Evolutionary conservation across 2,329 filamentous ascomycete genomes (phyloP).

Genomic region (Pseudocercospora musae): DNA sequence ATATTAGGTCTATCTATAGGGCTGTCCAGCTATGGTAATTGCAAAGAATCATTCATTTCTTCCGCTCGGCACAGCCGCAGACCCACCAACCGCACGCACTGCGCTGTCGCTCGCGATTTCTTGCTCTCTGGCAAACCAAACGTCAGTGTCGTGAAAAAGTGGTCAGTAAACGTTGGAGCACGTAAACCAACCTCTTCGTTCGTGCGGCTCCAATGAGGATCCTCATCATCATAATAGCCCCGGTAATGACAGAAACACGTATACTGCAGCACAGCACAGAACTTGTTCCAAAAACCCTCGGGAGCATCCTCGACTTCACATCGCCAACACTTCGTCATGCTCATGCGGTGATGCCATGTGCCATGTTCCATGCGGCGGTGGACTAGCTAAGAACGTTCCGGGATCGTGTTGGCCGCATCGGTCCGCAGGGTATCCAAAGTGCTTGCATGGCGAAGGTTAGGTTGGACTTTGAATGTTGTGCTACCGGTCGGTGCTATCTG

Average conservation of each 20-base stretch:
- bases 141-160: background rate
- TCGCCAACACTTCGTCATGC: slow-evolving; percentile 29
- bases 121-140: background rate
- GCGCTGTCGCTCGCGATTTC: background rate
- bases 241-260: slow-evolving; percentile 30
- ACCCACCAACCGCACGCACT: background rate
- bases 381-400: slow-evolving; percentile 21
- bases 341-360: slow-evolving; percentile 30
- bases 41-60: background rate
- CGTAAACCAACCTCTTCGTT: background rate
- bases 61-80: background rate
- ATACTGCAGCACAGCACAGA: slow-evolving; percentile 21
- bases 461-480: slow-evolving; percentile 7
- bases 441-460: slow-evolving; percentile 1
- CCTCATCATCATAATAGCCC: slow-evolving; percentile 25
- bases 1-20: background rate
- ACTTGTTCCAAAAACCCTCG: slow-evolving; percentile 6
- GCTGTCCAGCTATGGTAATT: background rate
- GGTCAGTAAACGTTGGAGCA: background rate
- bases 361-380: slow-evolving; percentile 23
- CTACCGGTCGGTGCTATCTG: slow-evolving; percentile 6
- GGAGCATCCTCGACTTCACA: slow-evolving; percentile 21
- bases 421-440: background rate
- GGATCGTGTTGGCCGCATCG: background rate
- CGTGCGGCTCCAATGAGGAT: slow-evolving; percentile 16